Percentiles rank a stretch among this genome's conserved stretches.
These are phyloP conservation scores for Pugionium cornutum DNA, from an alignment of 345 rosid genomes.

Conservation along the genomic window DNA sequence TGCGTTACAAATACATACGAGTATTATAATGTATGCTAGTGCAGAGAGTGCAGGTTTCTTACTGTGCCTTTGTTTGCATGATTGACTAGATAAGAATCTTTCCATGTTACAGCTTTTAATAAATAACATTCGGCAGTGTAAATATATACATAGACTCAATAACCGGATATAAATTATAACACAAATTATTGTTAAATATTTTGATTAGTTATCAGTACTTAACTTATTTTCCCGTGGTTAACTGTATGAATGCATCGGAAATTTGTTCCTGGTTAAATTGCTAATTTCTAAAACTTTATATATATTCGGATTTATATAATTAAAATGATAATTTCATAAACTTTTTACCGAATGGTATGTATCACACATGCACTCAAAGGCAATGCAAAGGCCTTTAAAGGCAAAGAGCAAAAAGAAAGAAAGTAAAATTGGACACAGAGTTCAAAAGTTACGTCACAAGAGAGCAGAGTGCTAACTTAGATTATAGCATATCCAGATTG, in stretches of 20 bases:
- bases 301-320: not conserved
- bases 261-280: not conserved
- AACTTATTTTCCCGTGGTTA: not conserved
- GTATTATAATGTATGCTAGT: slow-evolving; percentile 23
- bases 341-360: not conserved
- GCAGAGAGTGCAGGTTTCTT: slow-evolving; percentile 38
- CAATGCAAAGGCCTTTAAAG: not conserved
- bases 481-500: not conserved
- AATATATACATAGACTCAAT: not conserved
- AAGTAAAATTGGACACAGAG: not conserved
- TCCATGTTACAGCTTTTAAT: slow-evolving; percentile 53
- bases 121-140: slow-evolving; percentile 9
- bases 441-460: not conserved
- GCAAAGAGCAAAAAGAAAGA: not conserved
- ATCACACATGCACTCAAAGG: not conserved
- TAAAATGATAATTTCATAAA: not conserved
- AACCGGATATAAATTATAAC: not conserved
- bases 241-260: not conserved
- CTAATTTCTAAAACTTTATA: no score
- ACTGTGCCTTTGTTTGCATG: slow-evolving; percentile 40
- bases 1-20: not conserved
- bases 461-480: slow-evolving; percentile 10
- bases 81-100: slow-evolving; percentile 66
- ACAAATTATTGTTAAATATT: no score
- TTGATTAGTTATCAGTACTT: not conserved